Conservation (phyloP, 2,329 filamentous ascomycete genomes). For the Sphaerulina musiva region DNA sequence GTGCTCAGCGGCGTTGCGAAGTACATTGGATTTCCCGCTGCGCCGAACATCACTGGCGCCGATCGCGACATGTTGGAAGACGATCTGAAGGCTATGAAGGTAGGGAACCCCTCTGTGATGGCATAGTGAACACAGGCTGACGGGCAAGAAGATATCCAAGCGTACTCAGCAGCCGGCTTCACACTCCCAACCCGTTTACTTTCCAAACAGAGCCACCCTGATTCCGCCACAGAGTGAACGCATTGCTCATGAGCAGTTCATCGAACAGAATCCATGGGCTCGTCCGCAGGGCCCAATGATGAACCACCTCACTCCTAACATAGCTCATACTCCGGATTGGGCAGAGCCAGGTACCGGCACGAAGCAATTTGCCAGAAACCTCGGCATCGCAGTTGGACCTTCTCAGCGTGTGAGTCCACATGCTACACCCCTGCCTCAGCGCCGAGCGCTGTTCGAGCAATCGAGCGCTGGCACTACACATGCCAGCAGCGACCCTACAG, state of each 20-base stretch:
- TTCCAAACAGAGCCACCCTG: constrained; percentile 18
- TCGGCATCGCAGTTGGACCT: constrained; percentile 11
- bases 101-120: constrained; percentile 43
- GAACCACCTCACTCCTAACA: constrained; percentile 25
- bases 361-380: constrained; percentile 20
- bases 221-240: constrained; percentile 28
- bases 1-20: constrained; percentile 86
- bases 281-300: constrained; percentile 76
- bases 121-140: constrained; percentile 8
- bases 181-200: constrained; percentile 23
- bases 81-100: constrained; percentile 82
- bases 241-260: constrained; percentile 61
- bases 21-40: constrained; percentile 91
- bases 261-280: constrained; percentile 86
- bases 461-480: constrained; percentile 26
- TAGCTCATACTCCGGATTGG: constrained; percentile 33
- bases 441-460: constrained; percentile 21
- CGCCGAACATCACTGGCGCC: constrained; percentile 72
- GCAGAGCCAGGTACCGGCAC: constrained; percentile 22
- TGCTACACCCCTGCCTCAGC: constrained; percentile 29
- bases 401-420: constrained; percentile 10
- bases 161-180: constrained; percentile 19
- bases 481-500: constrained; percentile 24
- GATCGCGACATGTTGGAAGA: constrained; percentile 70
- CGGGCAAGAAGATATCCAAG: constrained; percentile 22